A percentile compares a stretch with the other conserved stretches of the same genome.
Conservation (phyloP, 441 rosid genomes). For the Gossypium schwendimanii region DNA sequence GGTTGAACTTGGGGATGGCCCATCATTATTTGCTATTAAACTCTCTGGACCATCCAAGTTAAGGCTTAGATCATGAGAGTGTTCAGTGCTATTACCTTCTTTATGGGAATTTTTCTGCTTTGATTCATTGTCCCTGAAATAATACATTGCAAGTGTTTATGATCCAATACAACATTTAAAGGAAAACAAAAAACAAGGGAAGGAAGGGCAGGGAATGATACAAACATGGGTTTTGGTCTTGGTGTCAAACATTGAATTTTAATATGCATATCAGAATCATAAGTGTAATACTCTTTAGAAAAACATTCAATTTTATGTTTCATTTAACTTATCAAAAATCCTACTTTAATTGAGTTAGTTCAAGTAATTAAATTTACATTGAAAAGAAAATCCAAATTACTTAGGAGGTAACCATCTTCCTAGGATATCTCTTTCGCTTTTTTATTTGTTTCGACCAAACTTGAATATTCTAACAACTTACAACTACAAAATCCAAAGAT, state of each 20-base stretch:
- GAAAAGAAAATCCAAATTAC: too few relatives aligned
- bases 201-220: background rate
- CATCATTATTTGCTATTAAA: constrained; percentile 1
- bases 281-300: background rate
- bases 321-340: background rate
- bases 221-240: constrained; percentile 38
- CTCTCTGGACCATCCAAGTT: constrained; percentile 34
- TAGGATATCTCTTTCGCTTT: too few relatives aligned
- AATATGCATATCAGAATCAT: constrained; percentile 22
- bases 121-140: constrained; percentile 34
- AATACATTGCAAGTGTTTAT: background rate
- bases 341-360: background rate
- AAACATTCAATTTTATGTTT: background rate
- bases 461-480: background rate
- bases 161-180: background rate
- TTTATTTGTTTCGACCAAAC: background rate
- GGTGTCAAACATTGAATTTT: constrained; percentile 51
- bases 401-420: too few relatives aligned
- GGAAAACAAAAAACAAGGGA: background rate
- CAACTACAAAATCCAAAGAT: background rate
- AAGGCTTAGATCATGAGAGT: constrained; percentile 19
- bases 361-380: too few relatives aligned
- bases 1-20: constrained; percentile 22
- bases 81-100: constrained; percentile 18
- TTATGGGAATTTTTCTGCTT: constrained; percentile 23